phyloP scores from a whole-genome alignment of 306 rosid genomes.

The Vicia sativa region DNA sequence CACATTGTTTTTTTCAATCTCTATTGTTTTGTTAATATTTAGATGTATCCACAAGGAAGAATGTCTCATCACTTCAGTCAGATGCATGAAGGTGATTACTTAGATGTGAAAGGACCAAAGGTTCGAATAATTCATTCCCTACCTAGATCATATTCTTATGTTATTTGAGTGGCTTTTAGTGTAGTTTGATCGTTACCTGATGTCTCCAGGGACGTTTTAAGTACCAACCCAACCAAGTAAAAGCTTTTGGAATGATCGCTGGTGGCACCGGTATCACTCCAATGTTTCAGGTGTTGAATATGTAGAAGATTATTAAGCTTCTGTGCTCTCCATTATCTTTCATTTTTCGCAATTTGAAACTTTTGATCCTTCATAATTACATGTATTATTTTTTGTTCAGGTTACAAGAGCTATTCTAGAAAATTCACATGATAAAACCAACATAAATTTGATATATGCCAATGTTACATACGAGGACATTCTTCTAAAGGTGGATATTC shows the following conservation, averaged over 20 bases:
- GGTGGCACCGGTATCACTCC: slow-evolving; percentile 98
- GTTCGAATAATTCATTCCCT: slow-evolving; percentile 38
- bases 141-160: neutral
- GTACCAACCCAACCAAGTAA: slow-evolving; percentile 72
- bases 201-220: slow-evolving; percentile 77
- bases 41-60: slow-evolving; percentile 99
- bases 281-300: slow-evolving; percentile 73
- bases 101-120: slow-evolving; percentile 90
- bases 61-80: slow-evolving; percentile 90
- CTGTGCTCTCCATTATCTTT: slow-evolving; percentile 10
- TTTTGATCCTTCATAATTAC: neutral
- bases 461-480: slow-evolving; percentile 80
- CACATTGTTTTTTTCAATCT: slow-evolving; percentile 1
- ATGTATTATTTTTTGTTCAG: slow-evolving; percentile 40
- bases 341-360: slow-evolving; percentile 17
- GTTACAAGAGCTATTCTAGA: slow-evolving; percentile 85
- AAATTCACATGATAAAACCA: slow-evolving; percentile 69
- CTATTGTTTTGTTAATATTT: slow-evolving; percentile 10
- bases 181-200: slow-evolving; percentile 1
- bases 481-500: slow-evolving; percentile 66
- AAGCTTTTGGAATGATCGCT: slow-evolving; percentile 91
- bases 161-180: slow-evolving; percentile 1
- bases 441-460: slow-evolving; percentile 77
- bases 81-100: slow-evolving; percentile 71
- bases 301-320: slow-evolving; percentile 15